Percentiles rank a stretch among this genome's conserved stretches.
These are phyloP conservation scores for Gypsophila paniculata DNA, from an alignment of 179 eudicot genomes.

Conservation along the genomic window DNA sequence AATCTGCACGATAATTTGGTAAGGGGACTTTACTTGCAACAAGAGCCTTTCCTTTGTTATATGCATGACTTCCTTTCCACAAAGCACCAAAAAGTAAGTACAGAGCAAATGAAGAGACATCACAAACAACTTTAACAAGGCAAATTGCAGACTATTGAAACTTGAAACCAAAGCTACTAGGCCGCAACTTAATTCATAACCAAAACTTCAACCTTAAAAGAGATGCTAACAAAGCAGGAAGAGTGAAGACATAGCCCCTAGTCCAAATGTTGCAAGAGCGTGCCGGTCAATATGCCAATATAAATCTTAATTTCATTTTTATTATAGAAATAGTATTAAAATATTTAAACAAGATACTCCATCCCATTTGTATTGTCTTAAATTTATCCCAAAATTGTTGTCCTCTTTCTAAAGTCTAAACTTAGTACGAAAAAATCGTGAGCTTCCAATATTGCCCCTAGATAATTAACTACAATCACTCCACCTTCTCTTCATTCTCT, in stretches of 20 bases:
- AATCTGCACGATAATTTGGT: slow-evolving; percentile 90
- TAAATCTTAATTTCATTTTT: background rate
- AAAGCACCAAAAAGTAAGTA: slow-evolving; percentile 33
- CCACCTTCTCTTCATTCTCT: too few relatives aligned
- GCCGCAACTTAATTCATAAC: background rate
- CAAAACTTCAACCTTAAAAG: background rate
- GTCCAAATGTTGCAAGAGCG: background rate
- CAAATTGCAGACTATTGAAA: slow-evolving; percentile 1
- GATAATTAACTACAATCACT: too few relatives aligned
- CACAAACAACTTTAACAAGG: background rate
- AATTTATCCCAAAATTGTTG: too few relatives aligned
- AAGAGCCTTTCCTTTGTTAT: slow-evolving; percentile 89
- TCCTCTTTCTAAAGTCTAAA: too few relatives aligned
- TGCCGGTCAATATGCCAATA: background rate
- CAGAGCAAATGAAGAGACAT: slow-evolving; percentile 6
- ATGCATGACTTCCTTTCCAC: slow-evolving; percentile 90
- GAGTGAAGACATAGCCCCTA: background rate
- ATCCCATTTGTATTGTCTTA: too few relatives aligned
- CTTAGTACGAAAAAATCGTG: too few relatives aligned
- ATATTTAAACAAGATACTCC: too few relatives aligned
- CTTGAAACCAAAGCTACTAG: background rate
- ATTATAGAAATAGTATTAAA: too few relatives aligned
- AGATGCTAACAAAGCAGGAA: background rate
- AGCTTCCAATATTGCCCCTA: too few relatives aligned
- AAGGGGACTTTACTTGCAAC: slow-evolving; percentile 90